Evolutionary conservation across 2,329 filamentous ascomycete species (phyloP).

Genomic region (Claviceps sp.): DNA sequence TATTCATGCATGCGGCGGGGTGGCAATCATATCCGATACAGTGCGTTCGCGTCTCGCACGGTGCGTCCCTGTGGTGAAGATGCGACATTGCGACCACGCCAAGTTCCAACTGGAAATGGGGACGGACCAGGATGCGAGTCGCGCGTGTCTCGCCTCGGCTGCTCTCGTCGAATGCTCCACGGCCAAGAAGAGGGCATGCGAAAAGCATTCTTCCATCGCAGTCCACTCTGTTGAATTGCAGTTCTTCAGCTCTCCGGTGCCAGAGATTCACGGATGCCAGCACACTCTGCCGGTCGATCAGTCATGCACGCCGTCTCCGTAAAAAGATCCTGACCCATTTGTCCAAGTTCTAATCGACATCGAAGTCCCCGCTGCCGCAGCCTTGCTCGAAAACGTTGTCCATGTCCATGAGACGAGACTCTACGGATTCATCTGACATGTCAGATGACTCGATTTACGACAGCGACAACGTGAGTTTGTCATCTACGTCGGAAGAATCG

Average conservation of each 20-base stretch:
- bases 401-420: background rate
- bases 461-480: constrained; percentile 17
- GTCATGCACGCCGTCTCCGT: background rate
- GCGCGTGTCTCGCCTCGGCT: too few relatives aligned
- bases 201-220: background rate
- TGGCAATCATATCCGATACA: background rate
- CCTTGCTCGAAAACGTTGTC: background rate
- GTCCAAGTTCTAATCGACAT: background rate
- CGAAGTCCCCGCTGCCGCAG: background rate
- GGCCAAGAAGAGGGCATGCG: background rate
- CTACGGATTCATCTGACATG: background rate
- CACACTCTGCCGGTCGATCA: background rate
- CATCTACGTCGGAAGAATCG: constrained; percentile 20
- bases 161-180: background rate
- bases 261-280: background rate
- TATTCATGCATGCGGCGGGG: background rate
- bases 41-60: background rate
- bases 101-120: background rate
- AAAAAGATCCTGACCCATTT: background rate
- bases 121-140: too few relatives aligned
- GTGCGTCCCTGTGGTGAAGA: background rate
- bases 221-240: background rate
- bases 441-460: background rate
- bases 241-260: background rate
- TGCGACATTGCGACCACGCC: background rate